A percentile compares a stretch with the other conserved stretches of the same genome.
phyloP scores from a whole-genome alignment of 768 basidiomycete genomes.

The Piloderma croceum region DNA sequence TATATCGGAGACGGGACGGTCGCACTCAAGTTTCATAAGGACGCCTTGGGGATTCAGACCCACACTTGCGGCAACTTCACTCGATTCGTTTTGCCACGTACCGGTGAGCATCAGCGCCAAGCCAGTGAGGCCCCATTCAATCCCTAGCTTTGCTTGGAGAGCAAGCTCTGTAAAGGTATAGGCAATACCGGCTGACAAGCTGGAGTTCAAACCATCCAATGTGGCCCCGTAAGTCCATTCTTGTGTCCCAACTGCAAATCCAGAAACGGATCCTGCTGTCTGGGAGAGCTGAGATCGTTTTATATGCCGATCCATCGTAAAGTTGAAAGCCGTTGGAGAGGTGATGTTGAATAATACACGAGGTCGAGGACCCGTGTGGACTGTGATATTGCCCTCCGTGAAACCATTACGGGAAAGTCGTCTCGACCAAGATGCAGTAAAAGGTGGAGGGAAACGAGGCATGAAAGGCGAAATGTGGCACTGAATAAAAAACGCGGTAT shows the following conservation, averaged over 20 bases:
- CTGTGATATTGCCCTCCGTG: conserved; percentile 40
- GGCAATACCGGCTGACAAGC: conserved; percentile 45
- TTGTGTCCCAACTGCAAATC: conserved; percentile 28
- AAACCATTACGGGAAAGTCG: conserved; percentile 47
- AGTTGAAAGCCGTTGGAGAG: conserved; percentile 38
- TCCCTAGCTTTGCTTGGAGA: conserved; percentile 41
- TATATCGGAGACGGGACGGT: conserved; percentile 14
- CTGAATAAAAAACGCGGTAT: conserved; percentile 36
- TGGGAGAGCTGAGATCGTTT: too few species aligned
- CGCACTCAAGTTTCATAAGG: conserved; percentile 52
- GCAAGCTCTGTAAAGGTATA: conserved; percentile 48
- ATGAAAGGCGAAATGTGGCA: conserved; percentile 30
- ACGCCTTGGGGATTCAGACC: conserved; percentile 44
- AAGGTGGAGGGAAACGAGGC: conserved; percentile 31
- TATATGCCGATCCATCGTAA: conserved; percentile 21
- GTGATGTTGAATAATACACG: conserved; percentile 37
- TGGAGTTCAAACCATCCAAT: conserved; percentile 43
- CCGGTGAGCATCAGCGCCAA: conserved; percentile 38
- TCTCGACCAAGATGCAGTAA: conserved; percentile 42
- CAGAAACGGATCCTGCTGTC: conserved; percentile 16
- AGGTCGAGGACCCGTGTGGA: conserved; percentile 32
- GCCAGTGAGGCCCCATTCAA: conserved; percentile 47
- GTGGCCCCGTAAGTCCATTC: conserved; percentile 43
- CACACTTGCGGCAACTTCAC: conserved; percentile 39
- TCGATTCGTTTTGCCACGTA: conserved; percentile 43